phyloP scores from a whole-genome alignment of 345 rosid species.

The Reutealis trisperma region DNA sequence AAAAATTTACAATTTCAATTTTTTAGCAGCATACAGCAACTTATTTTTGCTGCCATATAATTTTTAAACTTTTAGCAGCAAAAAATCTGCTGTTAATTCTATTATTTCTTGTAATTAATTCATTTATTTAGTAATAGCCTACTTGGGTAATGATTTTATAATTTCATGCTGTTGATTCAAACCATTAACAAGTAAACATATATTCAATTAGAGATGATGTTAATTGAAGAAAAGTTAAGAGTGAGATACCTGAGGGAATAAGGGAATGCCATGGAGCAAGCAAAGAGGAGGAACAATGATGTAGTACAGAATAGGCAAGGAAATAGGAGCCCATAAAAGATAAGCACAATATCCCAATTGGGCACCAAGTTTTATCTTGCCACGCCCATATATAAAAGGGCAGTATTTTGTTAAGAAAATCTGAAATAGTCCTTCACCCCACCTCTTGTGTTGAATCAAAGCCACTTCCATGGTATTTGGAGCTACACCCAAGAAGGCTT shows the following conservation, averaged over 20 bases:
- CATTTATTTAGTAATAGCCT: too few relatives aligned
- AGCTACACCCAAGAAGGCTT: constrained; percentile 41
- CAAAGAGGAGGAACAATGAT: constrained; percentile 34
- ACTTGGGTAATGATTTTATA: too few relatives aligned
- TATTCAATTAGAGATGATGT: not conserved
- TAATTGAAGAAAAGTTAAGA: not conserved
- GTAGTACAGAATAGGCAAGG: constrained; percentile 32
- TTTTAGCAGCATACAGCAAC: too few relatives aligned
- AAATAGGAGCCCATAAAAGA: constrained; percentile 40
- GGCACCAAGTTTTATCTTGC: constrained; percentile 27
- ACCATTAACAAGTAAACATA: not conserved
- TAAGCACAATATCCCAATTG: constrained; percentile 39
- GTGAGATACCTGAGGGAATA: constrained; percentile 41
- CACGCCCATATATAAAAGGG: constrained; percentile 38
- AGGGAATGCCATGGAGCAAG: constrained; percentile 36
- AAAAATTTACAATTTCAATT: too few relatives aligned
- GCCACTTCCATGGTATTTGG: constrained; percentile 29
- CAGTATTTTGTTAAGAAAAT: constrained; percentile 41
- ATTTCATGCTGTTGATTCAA: too few relatives aligned
- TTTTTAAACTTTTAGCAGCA: too few relatives aligned
- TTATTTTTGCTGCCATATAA: too few relatives aligned
- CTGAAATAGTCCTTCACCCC: constrained; percentile 50
- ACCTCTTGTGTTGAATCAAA: constrained; percentile 40
- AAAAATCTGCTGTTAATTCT: too few relatives aligned
- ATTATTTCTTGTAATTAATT: too few relatives aligned